phyloP scores from a whole-genome alignment of 805 yeast species.

The Pichia sporocuriosa region DNA sequence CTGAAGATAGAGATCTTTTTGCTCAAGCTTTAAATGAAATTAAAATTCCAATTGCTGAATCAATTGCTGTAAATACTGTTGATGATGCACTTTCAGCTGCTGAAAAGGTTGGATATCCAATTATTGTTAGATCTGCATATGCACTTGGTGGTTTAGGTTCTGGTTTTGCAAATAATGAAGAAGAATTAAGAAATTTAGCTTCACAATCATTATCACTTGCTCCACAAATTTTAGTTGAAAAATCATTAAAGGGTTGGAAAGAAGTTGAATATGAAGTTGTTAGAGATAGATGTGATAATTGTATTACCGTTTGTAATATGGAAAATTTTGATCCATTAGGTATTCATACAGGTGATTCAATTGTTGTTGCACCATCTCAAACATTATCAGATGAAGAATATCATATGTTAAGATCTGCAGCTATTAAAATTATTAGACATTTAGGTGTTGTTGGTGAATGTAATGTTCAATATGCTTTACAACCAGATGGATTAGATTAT shows the following conservation, averaged over 20 bases:
- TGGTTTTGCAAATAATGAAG: slow-evolving; percentile 83
- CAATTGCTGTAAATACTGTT: slow-evolving; percentile 88
- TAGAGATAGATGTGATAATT: slow-evolving; percentile 91
- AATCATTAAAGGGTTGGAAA: slow-evolving; percentile 97
- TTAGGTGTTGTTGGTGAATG: slow-evolving; percentile 99
- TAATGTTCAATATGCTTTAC: slow-evolving; percentile 94
- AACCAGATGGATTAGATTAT: slow-evolving; percentile 92
- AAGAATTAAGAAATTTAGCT: slow-evolving; percentile 80
- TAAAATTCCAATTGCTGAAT: slow-evolving; percentile 92
- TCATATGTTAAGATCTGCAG: slow-evolving; percentile 96
- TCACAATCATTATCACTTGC: slow-evolving; percentile 84
- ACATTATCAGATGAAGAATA: slow-evolving; percentile 95
- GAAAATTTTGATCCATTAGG: slow-evolving; percentile 98
- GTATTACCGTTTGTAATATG: slow-evolving; percentile 99
- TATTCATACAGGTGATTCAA: slow-evolving; percentile 97
- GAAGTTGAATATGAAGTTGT: slow-evolving; percentile 98
- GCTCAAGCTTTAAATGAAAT: slow-evolving; percentile 94
- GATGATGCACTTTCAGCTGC: slow-evolving; percentile 95
- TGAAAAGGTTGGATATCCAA: slow-evolving; percentile 81
- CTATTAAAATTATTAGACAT: slow-evolving; percentile 94
- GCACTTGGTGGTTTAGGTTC: slow-evolving; percentile 98
- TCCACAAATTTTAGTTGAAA: slow-evolving; percentile 94
- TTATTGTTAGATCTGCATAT: slow-evolving; percentile 94
- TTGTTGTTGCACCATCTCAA: slow-evolving; percentile 98
- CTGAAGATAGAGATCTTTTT: slow-evolving; percentile 96